Conservation (phyloP, 208 protist genomes). For the Kentomonas sorsogonicus region DNA sequence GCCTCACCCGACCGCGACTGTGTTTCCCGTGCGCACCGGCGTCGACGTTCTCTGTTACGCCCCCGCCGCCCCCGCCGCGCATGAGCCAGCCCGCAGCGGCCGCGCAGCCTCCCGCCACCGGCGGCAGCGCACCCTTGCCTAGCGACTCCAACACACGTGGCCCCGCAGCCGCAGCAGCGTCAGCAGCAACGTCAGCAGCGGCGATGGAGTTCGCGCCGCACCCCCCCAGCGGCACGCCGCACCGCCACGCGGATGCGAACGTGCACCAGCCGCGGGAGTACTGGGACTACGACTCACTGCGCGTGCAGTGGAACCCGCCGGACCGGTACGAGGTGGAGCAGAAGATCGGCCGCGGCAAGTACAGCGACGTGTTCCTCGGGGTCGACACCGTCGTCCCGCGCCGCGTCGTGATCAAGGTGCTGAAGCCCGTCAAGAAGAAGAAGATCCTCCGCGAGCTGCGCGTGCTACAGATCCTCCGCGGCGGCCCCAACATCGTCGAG, state of each 20-base stretch:
- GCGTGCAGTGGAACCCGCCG: constrained; percentile 91
- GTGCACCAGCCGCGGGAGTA: constrained; percentile 89
- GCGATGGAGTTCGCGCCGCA: constrained; percentile 29
- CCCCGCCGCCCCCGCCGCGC: no score
- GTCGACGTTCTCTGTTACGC: no score
- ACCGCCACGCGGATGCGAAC: constrained; percentile 80
- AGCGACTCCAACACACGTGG: no score
- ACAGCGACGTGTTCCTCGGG: constrained; percentile 99
- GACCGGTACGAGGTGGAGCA: constrained; percentile 97
- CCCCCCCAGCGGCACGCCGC: constrained; percentile 25
- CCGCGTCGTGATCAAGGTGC: constrained; percentile 98
- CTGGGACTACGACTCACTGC: constrained; percentile 93
- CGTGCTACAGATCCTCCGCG: constrained; percentile 98
- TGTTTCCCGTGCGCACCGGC: no score
- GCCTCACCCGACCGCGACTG: no score
- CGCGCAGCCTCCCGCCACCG: no score
- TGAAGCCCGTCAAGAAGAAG: constrained; percentile 99
- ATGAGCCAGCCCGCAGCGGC: no score
- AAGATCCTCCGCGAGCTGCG: constrained; percentile 99
- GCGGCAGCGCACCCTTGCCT: no score
- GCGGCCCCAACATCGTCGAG: constrained; percentile 98
- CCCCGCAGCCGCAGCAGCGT: no score
- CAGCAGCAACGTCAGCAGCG: no score
- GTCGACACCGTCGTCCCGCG: constrained; percentile 81
- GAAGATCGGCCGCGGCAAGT: constrained; percentile 98